phyloP scores from a whole-genome alignment of 202 grass and related monocot species.

The Eragrostis tef region DNA sequence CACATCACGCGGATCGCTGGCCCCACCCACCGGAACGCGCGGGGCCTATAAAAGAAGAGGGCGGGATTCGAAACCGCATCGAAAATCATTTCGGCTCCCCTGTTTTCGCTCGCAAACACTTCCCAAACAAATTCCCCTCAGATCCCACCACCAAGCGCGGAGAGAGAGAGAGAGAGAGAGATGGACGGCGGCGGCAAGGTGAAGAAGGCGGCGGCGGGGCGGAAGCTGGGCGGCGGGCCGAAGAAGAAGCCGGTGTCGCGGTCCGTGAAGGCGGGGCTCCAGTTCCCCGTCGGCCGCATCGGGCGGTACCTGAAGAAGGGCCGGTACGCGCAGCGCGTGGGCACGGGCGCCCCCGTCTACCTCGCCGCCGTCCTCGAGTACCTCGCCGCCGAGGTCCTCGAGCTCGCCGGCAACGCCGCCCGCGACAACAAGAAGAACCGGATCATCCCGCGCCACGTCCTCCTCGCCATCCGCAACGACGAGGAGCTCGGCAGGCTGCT shows the following conservation, averaged over 20 bases:
- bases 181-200: constrained; percentile 52
- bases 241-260: constrained; percentile 61
- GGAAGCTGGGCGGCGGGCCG: constrained; percentile 53
- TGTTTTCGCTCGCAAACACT: background rate
- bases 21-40: background rate
- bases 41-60: background rate
- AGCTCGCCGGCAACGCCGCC: constrained; percentile 71
- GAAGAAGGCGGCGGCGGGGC: constrained; percentile 46
- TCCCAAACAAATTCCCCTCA: background rate
- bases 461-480: constrained; percentile 70
- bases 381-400: constrained; percentile 77
- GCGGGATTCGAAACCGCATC: background rate
- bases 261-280: constrained; percentile 64
- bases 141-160: background rate
- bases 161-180: constrained; percentile 9
- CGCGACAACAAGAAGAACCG: constrained; percentile 72
- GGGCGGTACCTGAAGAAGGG: constrained; percentile 66
- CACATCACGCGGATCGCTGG: constrained; percentile 41
- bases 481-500: constrained; percentile 68
- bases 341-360: constrained; percentile 69
- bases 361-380: constrained; percentile 86
- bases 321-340: constrained; percentile 62
- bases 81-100: background rate
- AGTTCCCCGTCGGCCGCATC: constrained; percentile 58
- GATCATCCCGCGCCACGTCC: constrained; percentile 63